Evolutionary conservation across 169 alveolate genomes (phyloP).

Genomic region (Eimeria tenella): DNA sequence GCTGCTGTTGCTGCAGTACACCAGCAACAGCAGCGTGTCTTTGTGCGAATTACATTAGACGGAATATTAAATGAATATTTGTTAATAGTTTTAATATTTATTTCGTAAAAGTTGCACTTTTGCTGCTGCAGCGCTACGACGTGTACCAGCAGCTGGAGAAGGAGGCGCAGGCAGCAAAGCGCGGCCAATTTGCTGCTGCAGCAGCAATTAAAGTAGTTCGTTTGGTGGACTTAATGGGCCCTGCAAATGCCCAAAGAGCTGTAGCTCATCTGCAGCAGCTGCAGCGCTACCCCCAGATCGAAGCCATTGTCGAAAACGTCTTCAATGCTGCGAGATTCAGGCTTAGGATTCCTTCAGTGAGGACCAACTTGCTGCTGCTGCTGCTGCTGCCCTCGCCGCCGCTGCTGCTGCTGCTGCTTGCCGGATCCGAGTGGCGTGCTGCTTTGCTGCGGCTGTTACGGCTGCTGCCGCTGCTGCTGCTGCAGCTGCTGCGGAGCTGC

Average conservation of each 20-base stretch:
- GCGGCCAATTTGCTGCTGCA: conserved; percentile 45
- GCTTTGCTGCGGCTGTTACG: neutral
- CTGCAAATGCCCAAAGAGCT: conserved; percentile 67
- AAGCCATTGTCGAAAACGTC: conserved; percentile 56
- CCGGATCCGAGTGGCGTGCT: neutral
- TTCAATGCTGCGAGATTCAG: conserved; percentile 64
- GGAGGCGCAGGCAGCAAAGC: conserved; percentile 38
- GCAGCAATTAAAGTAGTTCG: neutral
- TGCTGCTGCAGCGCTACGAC: conserved; percentile 47
- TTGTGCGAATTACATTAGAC: neutral
- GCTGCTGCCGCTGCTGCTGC: too few relatives aligned
- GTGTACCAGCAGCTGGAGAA: conserved; percentile 47
- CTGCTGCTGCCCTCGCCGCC: neutral
- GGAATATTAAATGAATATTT: neutral
- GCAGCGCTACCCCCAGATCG: conserved; percentile 32
- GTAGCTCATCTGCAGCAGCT: conserved; percentile 20
- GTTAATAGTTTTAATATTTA: too few relatives aligned
- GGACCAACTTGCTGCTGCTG: neutral
- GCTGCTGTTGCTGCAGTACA: too few relatives aligned
- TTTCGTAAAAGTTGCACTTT: neutral
- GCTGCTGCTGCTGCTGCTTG: too few relatives aligned
- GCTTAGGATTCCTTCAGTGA: conserved; percentile 66
- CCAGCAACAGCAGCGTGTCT: too few relatives aligned
- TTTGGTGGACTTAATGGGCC: conserved; percentile 67
- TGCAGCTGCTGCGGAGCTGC: neutral